Conservation (phyloP, 1,139 yeast genomes). For the Lodderomyces beijingensis region DNA sequence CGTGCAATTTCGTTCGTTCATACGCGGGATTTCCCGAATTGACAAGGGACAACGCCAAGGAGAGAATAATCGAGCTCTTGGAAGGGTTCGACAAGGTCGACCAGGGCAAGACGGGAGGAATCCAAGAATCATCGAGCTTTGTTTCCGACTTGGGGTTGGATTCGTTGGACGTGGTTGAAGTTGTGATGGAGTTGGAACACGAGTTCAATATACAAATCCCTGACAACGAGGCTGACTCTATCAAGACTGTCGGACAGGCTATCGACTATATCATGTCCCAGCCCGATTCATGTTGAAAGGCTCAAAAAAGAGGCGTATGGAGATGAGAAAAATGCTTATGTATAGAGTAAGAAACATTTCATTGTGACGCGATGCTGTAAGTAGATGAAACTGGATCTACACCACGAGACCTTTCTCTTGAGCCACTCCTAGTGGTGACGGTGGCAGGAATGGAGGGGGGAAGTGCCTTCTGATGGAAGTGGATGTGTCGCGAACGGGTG, state of each 20-base stretch:
- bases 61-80: conserved; percentile 72
- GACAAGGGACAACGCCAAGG: conserved; percentile 66
- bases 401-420: too few species aligned
- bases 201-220: conserved; percentile 80
- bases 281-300: conserved; percentile 56
- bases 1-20: conserved; percentile 29
- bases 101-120: conserved; percentile 31
- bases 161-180: conserved; percentile 85
- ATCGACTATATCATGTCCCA: conserved; percentile 70
- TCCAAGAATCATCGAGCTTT: conserved; percentile 59
- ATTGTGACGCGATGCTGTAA: too few species aligned
- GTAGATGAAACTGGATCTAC: too few species aligned
- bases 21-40: conserved; percentile 65
- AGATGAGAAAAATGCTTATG: too few species aligned
- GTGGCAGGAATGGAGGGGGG: too few species aligned
- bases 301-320: too few species aligned
- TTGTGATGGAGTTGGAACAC: conserved; percentile 83
- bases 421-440: too few species aligned
- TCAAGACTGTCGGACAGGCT: conserved; percentile 81
- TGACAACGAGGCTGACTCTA: conserved; percentile 78
- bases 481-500: too few species aligned
- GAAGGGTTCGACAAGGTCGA: conserved; percentile 75
- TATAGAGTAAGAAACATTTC: too few species aligned
- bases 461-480: too few species aligned
- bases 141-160: conserved; percentile 79